Evolutionary conservation across 1,284 basidiomycete genomes (phyloP).

Genomic region (Ceratobasidium sp.): DNA sequence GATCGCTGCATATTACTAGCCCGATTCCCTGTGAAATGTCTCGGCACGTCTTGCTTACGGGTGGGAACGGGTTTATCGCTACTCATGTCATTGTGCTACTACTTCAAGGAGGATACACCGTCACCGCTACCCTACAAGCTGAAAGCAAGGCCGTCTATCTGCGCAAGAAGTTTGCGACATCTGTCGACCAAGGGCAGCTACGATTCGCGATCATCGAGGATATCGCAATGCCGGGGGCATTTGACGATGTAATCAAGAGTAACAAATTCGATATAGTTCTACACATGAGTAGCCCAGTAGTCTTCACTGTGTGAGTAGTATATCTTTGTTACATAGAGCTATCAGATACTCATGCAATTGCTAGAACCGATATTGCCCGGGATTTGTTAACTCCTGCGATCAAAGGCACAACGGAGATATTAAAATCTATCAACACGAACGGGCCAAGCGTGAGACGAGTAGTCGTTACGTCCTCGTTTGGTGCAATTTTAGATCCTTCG

Average conservation of each 20-base stretch:
- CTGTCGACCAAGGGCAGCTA: conserved; percentile 30
- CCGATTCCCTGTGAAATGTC: background rate
- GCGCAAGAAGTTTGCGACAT: conserved; percentile 37
- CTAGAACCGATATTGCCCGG: conserved; percentile 47
- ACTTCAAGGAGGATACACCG: conserved; percentile 26
- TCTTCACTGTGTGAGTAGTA: conserved; percentile 1
- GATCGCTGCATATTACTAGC: too few relatives aligned
- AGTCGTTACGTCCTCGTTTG: conserved; percentile 62
- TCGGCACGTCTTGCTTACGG: conserved; percentile 43
- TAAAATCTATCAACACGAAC: conserved; percentile 55
- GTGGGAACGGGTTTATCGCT: conserved; percentile 47
- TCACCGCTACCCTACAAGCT: conserved; percentile 45
- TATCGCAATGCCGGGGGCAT: conserved; percentile 46
- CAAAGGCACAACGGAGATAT: conserved; percentile 60
- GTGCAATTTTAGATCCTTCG: conserved; percentile 51
- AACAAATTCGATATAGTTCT: conserved; percentile 47
- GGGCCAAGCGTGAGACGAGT: conserved; percentile 57
- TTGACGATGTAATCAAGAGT: conserved; percentile 48
- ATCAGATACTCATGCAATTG: background rate
- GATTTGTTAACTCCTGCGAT: conserved; percentile 62
- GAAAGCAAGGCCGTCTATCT: conserved; percentile 46
- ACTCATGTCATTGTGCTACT: conserved; percentile 39
- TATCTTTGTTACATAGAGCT: too few relatives aligned
- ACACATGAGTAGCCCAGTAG: conserved; percentile 44
- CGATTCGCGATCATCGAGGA: conserved; percentile 44